Evolutionary conservation across 768 basidiomycete species (phyloP).

Genomic region (Termitomyces sp.): DNA sequence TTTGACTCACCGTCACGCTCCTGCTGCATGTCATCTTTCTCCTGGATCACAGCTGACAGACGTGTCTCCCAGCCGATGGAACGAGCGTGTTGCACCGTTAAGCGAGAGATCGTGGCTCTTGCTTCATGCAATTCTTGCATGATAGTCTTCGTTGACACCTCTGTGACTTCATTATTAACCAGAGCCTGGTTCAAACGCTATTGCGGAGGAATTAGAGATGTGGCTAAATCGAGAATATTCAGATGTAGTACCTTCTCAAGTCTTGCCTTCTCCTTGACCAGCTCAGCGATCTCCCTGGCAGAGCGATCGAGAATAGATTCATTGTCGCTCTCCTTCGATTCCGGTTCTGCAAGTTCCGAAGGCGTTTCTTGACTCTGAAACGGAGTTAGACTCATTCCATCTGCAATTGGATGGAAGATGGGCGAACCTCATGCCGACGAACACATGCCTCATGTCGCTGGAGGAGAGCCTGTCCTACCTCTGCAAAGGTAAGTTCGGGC

Average conservation of each 20-base stretch:
- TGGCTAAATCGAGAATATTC: background rate
- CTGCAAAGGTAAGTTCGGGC: conserved; percentile 32
- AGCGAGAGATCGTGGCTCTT: conserved; percentile 57
- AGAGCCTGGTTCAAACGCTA: conserved; percentile 78
- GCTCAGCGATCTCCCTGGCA: conserved; percentile 25
- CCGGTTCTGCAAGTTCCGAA: background rate
- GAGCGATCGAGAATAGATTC: conserved; percentile 27
- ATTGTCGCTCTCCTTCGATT: conserved; percentile 14
- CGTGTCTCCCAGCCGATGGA: conserved; percentile 69
- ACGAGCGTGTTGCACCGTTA: conserved; percentile 67
- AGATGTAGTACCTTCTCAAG: conserved; percentile 55
- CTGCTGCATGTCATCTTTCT: conserved; percentile 81
- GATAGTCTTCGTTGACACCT: conserved; percentile 72
- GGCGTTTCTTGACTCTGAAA: conserved; percentile 5
- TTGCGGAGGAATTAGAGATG: background rate
- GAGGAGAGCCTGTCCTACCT: conserved; percentile 87
- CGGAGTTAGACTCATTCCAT: background rate
- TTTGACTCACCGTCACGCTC: conserved; percentile 73
- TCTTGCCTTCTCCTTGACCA: conserved; percentile 55
- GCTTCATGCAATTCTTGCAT: conserved; percentile 75
- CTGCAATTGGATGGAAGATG: conserved; percentile 1
- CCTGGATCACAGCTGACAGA: conserved; percentile 60
- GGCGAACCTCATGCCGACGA: conserved; percentile 60
- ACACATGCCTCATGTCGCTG: conserved; percentile 86
- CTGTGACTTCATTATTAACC: conserved; percentile 77